Evolutionary conservation across 1,284 basidiomycete genomes (phyloP), one percentile per base, ranked within the genome.

Genomic region (Ustilago crameri): DNA sequence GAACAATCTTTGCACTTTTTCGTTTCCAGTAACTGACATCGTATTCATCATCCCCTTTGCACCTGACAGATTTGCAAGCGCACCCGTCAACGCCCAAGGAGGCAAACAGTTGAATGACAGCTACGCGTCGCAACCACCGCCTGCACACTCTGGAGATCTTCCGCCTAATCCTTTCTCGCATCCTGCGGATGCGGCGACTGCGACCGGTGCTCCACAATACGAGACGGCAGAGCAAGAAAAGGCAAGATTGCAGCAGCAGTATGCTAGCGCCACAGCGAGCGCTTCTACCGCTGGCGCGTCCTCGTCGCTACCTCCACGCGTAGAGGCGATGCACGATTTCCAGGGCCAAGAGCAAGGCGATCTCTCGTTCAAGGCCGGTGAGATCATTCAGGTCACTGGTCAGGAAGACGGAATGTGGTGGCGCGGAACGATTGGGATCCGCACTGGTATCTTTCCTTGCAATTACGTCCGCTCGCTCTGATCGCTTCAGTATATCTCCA

Each of bases 361-460:
- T 27, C 49, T 73, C 22, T 8, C 48, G 3, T 73, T 73, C 60
- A 48, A 50, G 23, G 20, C 23, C 0, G 70, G 70, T 22, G 70
- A 67, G 18, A 42, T 73, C 40, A 73, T 73, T 35, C 49, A 73
- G 24, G 53, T 73, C 3, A 52, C 45, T 5, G 70, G 70, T 1
- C 34, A 68, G 32, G 70, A 67, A 38, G 70, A 73, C 43, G 64
- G 68, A 14, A 63, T 54, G 55, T 73, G 64, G 70, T 73, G 70
- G 70, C 54, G 47, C 5, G 70, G 70, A 26, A 38, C 44, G 5
- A 20, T 67, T 17, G 35, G 37, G 18, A 56, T 48, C 26, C 64
- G 64, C n/a, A 47, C 53, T 1, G 70, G 70, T 18, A 68, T 73
- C 50, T 68, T 73, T 18, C 70, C 70, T 1, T 42, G 24, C 1